A percentile compares a stretch with the other conserved stretches of the same genome.
phyloP scores from a whole-genome alignment of 495 filamentous ascomycete species.

The Xylaria longipes region DNA sequence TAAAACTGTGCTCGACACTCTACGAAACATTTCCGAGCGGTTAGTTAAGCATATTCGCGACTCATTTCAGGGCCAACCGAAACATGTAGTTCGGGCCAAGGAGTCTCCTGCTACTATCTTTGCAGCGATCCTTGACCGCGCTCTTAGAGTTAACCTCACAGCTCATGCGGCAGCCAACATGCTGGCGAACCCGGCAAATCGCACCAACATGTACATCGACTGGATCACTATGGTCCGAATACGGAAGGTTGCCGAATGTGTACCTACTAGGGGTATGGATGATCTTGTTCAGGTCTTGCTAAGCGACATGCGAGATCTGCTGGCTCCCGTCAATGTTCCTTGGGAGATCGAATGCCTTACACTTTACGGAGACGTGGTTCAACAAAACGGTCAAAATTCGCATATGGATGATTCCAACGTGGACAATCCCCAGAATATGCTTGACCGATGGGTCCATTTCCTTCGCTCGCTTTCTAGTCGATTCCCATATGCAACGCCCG shows the following conservation, averaged over 20 bases:
- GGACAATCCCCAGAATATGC: constrained; percentile 60
- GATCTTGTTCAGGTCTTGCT: constrained; percentile 74
- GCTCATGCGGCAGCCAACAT: constrained; percentile 85
- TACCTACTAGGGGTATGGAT: constrained; percentile 67
- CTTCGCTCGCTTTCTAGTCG: constrained; percentile 73
- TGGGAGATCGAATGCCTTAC: constrained; percentile 62
- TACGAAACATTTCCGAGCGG: constrained; percentile 81
- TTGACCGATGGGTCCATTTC: constrained; percentile 87
- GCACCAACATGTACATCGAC: constrained; percentile 91
- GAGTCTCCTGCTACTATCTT: constrained; percentile 89
- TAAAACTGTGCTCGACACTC: constrained; percentile 77
- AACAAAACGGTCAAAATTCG: constrained; percentile 45
- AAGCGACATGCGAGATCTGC: constrained; percentile 72
- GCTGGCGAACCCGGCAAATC: constrained; percentile 72
- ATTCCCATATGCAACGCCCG: constrained; percentile 73
- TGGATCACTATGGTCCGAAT: constrained; percentile 84
- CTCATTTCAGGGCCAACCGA: constrained; percentile 80
- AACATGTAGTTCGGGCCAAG: constrained; percentile 84
- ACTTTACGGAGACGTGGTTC: constrained; percentile 58
- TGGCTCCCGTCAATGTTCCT: constrained; percentile 65
- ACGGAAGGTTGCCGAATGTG: constrained; percentile 66
- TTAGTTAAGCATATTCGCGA: constrained; percentile 77
- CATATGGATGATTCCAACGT: constrained; percentile 32
- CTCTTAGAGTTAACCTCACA: constrained; percentile 87
- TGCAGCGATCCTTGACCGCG: constrained; percentile 79